These are phyloP conservation scores for Penicillium psychrosexuale DNA, from an alignment of 2,329 filamentous ascomycete species.

Conservation along the genomic window DNA sequence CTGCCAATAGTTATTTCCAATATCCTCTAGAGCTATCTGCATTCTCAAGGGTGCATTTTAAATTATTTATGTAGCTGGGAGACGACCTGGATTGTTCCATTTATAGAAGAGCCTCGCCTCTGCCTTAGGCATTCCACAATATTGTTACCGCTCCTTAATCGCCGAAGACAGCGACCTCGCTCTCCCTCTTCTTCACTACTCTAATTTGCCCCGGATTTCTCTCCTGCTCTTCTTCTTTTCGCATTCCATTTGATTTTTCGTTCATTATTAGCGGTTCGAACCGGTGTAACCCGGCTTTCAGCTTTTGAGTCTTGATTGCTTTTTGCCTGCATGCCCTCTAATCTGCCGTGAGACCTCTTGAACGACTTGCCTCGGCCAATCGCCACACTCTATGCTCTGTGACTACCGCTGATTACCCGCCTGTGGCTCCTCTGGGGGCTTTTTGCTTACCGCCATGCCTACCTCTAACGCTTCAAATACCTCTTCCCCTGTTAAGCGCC, in stretches of 20 bases:
- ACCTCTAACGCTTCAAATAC: slow-evolving; percentile 24
- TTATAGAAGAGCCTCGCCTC: not conserved
- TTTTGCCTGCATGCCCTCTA: slow-evolving; percentile 24
- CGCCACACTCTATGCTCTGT: slow-evolving; percentile 24
- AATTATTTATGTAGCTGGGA: not conserved
- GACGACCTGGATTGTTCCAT: not conserved
- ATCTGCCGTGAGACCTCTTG: slow-evolving; percentile 25
- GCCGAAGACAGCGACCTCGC: slow-evolving; percentile 19
- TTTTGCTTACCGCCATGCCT: slow-evolving; percentile 23
- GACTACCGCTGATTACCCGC: slow-evolving; percentile 21
- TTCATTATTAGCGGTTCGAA: not conserved
- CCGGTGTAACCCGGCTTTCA: slow-evolving; percentile 10
- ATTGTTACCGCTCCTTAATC: slow-evolving; percentile 14
- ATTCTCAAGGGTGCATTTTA: not conserved
- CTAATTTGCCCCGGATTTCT: slow-evolving; percentile 1
- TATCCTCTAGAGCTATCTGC: not conserved
- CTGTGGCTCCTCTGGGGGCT: slow-evolving; percentile 15
- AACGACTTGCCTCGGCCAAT: slow-evolving; percentile 23
- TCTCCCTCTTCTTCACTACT: slow-evolving; percentile 8
- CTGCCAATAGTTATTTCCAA: not conserved
- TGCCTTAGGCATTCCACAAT: slow-evolving; percentile 3
- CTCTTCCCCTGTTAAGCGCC: slow-evolving; percentile 41
- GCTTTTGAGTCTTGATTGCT: slow-evolving; percentile 20
- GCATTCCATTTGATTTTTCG: not conserved
- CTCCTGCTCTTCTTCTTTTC: not conserved